phyloP scores from a whole-genome alignment of 2,329 filamentous ascomycete species.

The Talaromyces sp. region DNA sequence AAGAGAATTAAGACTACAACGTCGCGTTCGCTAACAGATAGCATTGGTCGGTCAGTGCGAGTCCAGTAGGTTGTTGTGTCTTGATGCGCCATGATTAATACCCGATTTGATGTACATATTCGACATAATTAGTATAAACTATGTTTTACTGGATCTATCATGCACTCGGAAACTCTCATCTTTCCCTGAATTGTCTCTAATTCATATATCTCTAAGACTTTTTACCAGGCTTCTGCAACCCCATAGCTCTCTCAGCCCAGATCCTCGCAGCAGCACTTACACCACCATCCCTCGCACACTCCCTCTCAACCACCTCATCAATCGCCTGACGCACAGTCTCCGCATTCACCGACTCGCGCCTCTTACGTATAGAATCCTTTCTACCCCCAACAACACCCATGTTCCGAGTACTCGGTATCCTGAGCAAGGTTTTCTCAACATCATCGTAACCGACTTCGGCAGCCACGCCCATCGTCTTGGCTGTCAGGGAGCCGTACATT shows the following conservation, averaged over 20 bases:
- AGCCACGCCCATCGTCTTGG: conserved; percentile 69
- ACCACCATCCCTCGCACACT: conserved; percentile 45
- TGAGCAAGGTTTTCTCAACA: conserved; percentile 76
- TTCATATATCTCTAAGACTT: background rate
- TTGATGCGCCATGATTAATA: background rate
- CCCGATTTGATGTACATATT: background rate
- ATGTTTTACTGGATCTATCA: background rate
- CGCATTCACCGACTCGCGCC: conserved; percentile 42
- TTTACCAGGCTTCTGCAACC: conserved; percentile 32
- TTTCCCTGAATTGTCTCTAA: background rate
- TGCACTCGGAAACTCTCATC: background rate
- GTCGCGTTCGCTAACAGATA: conserved; percentile 5
- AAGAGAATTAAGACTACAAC: conserved; percentile 26
- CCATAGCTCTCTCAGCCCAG: conserved; percentile 52
- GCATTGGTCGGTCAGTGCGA: background rate
- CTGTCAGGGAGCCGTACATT: conserved; percentile 77
- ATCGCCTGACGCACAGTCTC: conserved; percentile 59
- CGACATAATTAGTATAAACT: background rate
- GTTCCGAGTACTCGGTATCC: conserved; percentile 91
- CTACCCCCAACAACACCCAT: conserved; percentile 70
- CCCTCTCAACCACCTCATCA: conserved; percentile 57
- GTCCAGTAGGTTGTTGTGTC: background rate
- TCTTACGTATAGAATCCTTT: conserved; percentile 14
- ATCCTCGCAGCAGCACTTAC: conserved; percentile 43
- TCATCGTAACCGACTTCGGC: conserved; percentile 67